Percentiles rank a stretch among this genome's conserved stretches.
Evolutionary conservation across 306 rosid genomes (phyloP).

Genomic region (Quercus variabilis): DNA sequence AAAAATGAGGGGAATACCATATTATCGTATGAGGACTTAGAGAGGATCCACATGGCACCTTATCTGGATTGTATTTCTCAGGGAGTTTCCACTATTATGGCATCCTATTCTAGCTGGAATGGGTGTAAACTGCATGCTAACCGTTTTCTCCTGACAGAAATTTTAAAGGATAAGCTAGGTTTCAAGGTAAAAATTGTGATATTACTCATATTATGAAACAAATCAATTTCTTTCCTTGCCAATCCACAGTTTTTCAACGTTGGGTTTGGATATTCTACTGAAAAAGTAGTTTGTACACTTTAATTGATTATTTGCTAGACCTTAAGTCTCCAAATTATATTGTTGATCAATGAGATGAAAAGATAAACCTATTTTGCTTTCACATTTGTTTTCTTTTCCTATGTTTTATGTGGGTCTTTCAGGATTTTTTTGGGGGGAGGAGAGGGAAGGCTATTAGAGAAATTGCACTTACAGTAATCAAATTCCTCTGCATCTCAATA

Average conservation of each 20-base stretch:
- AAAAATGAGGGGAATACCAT: slow-evolving; percentile 73
- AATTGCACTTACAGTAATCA: background rate
- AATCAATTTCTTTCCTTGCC: background rate
- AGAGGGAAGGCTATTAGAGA: background rate
- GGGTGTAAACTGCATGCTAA: slow-evolving; percentile 61
- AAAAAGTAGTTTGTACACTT: background rate
- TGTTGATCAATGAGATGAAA: background rate
- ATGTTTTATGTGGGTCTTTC: background rate
- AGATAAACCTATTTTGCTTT: background rate
- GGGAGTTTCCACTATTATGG: slow-evolving; percentile 88
- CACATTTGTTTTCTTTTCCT: background rate
- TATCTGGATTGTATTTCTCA: slow-evolving; percentile 77
- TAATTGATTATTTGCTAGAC: background rate
- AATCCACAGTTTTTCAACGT: no score
- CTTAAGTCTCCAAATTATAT: background rate
- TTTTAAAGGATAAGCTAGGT: slow-evolving; percentile 76
- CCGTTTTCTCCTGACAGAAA: slow-evolving; percentile 60
- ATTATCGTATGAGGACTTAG: slow-evolving; percentile 64
- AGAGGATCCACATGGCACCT: slow-evolving; percentile 84
- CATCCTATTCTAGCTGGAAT: slow-evolving; percentile 88
- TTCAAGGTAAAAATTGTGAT: slow-evolving; percentile 53
- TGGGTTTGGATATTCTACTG: no score
- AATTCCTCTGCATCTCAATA: background rate
- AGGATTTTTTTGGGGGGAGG: background rate
- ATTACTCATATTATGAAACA: background rate